Conservation (phyloP, 331 rosid genomes). For the Acacia pycnantha region DNA sequence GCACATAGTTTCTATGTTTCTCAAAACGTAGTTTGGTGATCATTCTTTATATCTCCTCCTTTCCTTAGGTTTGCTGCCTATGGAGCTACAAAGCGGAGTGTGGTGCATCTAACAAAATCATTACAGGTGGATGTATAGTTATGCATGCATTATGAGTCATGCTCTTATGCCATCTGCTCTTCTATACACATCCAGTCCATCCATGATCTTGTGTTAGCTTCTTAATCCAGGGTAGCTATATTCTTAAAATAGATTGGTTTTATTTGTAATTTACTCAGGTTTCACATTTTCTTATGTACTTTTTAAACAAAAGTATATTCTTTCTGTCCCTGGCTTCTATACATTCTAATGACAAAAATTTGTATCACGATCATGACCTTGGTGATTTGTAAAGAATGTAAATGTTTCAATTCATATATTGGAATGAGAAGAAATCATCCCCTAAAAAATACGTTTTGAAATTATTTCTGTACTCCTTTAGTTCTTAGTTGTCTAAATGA, state of each 20-base stretch:
- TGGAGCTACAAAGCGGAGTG: slow-evolving; percentile 98
- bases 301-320: background rate
- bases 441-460: background rate
- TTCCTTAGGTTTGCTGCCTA: slow-evolving; percentile 89
- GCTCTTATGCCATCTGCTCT: background rate
- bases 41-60: slow-evolving; percentile 19
- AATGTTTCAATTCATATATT: background rate
- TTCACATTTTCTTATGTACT: background rate
- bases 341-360: background rate
- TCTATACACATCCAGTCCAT: slow-evolving; percentile 9
- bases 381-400: background rate
- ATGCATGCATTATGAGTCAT: slow-evolving; percentile 11
- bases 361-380: background rate
- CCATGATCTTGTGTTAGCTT: background rate
- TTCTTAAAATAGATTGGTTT: background rate
- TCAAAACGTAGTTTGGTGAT: background rate
- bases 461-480: background rate
- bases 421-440: background rate
- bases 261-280: slow-evolving; percentile 8
- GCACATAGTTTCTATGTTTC: background rate
- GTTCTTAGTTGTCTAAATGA: background rate
- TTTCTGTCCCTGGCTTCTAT: background rate
- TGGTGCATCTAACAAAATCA: slow-evolving; percentile 92
- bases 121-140: slow-evolving; percentile 60
- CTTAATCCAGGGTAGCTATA: background rate